Base-by-base conservation (phyloP, 306 rosid genomes). In the Glycine tomentella region DNA sequence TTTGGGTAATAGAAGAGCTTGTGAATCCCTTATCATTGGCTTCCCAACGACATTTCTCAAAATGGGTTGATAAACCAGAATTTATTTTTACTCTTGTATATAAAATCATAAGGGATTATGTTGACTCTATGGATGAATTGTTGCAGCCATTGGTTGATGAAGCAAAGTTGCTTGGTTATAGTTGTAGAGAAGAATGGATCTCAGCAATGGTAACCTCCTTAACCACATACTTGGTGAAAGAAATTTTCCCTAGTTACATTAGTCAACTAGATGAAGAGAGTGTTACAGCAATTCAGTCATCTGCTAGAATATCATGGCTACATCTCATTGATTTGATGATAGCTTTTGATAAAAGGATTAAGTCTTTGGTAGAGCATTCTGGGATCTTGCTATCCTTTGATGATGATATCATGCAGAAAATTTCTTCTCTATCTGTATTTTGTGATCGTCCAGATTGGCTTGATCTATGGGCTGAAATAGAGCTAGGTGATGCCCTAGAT, bases 101-200 rank as follows among this genome's bases (percentile, higher is more conserved):
- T 82, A 95, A 93, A 88, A 91, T 91, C 81, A 88, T 93, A 15
- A 76, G 94, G 83, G 99, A 95, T 82, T 95, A 87, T 76, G 92
- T 93, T 59, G 97, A 93, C 78, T 80, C 97, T 56, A 84, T 91
- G 86, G 97, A 95, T 75, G 97, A 91, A 84, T 64, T 93, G 77
- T 86, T 95, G 91, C 99, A 95, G 90, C 97, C 99, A 76, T 87
- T 91, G 85, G 90, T 91, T 77, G 97, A 92, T 76, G 97, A 92
- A 88, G 98, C 95, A 72, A 90, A 87, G 88, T 79, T 95, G 68
- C 74, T 86, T 13, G 97, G 98, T 61, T 95, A 92, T 87, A 91
- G 97, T 88, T 91, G 95, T 87, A 86, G 97, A 82, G 97, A 95
- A 91, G 97, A 95, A 89, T 95, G 97, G 98, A 89, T 95, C 82